Percentiles rank a stretch among this genome's conserved stretches.
phyloP scores from a whole-genome alignment of 83 land plant species.

The Larix sibirica region DNA sequence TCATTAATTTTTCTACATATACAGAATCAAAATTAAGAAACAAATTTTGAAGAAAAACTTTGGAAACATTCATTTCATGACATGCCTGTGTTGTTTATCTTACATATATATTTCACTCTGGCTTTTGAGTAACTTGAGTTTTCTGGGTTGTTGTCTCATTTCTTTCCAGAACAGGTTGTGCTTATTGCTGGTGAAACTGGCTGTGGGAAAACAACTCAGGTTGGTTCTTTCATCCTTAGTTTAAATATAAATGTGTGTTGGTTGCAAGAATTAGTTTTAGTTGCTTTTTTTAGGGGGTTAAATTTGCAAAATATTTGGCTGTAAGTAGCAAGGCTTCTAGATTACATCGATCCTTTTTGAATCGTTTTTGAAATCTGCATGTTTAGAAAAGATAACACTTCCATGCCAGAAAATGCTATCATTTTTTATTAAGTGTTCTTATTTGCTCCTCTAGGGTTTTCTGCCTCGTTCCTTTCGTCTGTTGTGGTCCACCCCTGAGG shows the following conservation, averaged over 20 bases:
- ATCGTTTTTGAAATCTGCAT: too few species aligned
- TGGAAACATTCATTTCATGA: not conserved
- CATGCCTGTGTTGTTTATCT: not conserved
- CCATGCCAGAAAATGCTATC: too few species aligned
- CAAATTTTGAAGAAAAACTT: too few species aligned
- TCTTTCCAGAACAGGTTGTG: conserved; percentile 66
- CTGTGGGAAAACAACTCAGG: conserved; percentile 99
- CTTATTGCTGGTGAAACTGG: conserved; percentile 99
- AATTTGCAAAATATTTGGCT: not conserved
- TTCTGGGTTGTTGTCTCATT: not conserved
- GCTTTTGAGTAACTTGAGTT: conserved; percentile 3
- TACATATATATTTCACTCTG: not conserved
- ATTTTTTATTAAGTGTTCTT: too few species aligned
- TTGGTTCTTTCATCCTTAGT: conserved; percentile 24
- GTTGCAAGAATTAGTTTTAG: not conserved
- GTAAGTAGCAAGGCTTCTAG: not conserved
- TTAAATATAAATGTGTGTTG: not conserved
- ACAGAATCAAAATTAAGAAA: too few species aligned
- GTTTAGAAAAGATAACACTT: too few species aligned
- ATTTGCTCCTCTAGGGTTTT: too few species aligned
- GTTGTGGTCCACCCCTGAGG: too few species aligned
- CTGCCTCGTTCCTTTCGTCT: too few species aligned
- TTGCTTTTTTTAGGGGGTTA: not conserved
- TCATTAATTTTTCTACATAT: not conserved
- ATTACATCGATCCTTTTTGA: too few species aligned